A percentile compares a stretch with the other conserved stretches of the same genome.
Evolutionary conservation across 192 early-diverging fungal species (phyloP).

Genomic region (Paraglomus brasilianum): DNA sequence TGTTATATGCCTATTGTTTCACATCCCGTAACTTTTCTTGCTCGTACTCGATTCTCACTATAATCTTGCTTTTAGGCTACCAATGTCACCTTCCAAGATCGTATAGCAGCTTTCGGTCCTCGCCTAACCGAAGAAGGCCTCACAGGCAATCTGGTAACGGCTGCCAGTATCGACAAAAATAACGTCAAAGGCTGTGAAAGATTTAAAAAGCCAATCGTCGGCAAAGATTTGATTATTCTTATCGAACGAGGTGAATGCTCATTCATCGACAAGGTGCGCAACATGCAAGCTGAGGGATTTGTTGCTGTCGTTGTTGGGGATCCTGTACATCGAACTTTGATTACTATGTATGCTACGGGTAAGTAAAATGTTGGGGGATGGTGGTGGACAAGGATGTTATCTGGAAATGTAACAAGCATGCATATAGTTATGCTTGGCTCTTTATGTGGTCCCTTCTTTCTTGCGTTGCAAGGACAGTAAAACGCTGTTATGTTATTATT

Average conservation of each 20-base stretch:
- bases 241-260: slow-evolving; percentile 86
- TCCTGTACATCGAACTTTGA: slow-evolving; percentile 63
- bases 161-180: slow-evolving; percentile 50
- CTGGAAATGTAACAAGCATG: not conserved
- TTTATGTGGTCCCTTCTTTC: too few relatives aligned
- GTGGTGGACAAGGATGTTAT: too few relatives aligned
- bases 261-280: slow-evolving; percentile 87
- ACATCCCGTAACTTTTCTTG: not conserved
- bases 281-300: slow-evolving; percentile 85
- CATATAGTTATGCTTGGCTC: not conserved
- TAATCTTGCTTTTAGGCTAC: slow-evolving; percentile 41
- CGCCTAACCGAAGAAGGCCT: slow-evolving; percentile 69
- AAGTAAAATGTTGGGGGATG: slow-evolving; percentile 27
- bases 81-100: slow-evolving; percentile 58
- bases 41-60: not conserved
- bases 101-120: slow-evolving; percentile 87
- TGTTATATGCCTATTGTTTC: not conserved
- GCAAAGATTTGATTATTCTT: slow-evolving; percentile 74
- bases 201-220: slow-evolving; percentile 39
- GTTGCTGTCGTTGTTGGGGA: slow-evolving; percentile 89
- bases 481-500: not conserved
- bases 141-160: slow-evolving; percentile 62
- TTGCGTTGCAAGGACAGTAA: too few relatives aligned
- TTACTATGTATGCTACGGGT: slow-evolving; percentile 85
- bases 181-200: slow-evolving; percentile 61